Conservation (phyloP, 2,329 filamentous ascomycete species). For the Aureobasidium sp. region DNA sequence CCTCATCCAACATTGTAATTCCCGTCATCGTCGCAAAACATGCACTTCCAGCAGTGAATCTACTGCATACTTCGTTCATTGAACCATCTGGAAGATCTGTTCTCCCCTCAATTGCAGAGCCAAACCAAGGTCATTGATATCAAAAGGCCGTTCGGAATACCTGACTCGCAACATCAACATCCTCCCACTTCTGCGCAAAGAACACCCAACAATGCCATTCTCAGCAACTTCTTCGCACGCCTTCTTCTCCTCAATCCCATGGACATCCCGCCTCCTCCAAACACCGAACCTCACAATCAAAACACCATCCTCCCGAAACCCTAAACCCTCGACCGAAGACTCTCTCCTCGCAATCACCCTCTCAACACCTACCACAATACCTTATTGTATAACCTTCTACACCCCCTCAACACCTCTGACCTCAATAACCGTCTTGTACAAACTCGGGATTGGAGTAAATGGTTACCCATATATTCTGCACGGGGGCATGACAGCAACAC, state of each 20-base stretch:
- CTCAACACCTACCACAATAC: slow-evolving; percentile 43
- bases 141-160: no score
- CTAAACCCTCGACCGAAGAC: slow-evolving; percentile 40
- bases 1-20: neutral
- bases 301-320: slow-evolving; percentile 29
- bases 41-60: no score
- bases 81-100: no score
- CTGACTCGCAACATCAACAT: neutral
- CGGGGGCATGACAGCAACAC: slow-evolving; percentile 49
- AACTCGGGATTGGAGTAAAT: slow-evolving; percentile 46
- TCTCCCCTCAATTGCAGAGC: neutral
- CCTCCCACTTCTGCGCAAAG: neutral
- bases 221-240: neutral
- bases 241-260: slow-evolving; percentile 26
- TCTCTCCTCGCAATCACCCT: slow-evolving; percentile 47
- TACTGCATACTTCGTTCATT: no score
- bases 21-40: no score
- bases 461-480: slow-evolving; percentile 47
- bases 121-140: neutral
- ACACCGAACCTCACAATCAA: slow-evolving; percentile 32
- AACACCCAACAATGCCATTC: neutral
- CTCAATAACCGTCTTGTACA: slow-evolving; percentile 32
- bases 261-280: slow-evolving; percentile 23
- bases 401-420: slow-evolving; percentile 23
- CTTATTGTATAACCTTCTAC: slow-evolving; percentile 38